Percentiles rank a stretch among this genome's conserved stretches.
Evolutionary conservation across 1,139 yeast genomes (phyloP).

Genomic region (Pichia sp.): DNA sequence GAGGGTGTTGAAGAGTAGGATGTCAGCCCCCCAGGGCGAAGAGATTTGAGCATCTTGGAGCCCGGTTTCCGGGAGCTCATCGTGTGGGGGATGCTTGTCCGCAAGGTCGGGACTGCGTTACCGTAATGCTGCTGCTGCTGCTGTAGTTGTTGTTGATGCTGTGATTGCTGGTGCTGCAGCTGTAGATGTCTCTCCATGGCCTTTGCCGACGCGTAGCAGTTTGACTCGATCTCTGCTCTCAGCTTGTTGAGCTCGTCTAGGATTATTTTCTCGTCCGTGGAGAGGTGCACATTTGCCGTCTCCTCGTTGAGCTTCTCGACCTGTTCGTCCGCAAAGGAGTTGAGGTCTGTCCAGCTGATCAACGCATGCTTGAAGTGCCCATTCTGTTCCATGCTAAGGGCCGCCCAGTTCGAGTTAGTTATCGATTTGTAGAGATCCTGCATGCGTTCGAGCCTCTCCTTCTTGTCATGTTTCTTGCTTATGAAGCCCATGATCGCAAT

Average conservation of each 20-base stretch:
- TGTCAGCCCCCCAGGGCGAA: conserved; percentile 24
- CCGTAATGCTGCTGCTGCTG: conserved; percentile 4
- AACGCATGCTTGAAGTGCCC: conserved; percentile 51
- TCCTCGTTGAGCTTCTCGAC: conserved; percentile 51
- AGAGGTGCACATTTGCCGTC: conserved; percentile 26
- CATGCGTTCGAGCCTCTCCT: conserved; percentile 50
- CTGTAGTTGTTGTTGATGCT: conserved; percentile 1
- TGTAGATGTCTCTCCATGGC: conserved; percentile 6
- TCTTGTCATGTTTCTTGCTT: conserved; percentile 44
- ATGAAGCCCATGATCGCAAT: conserved; percentile 31
- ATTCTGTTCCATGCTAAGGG: conserved; percentile 52
- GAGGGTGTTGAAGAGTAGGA: conserved; percentile 12
- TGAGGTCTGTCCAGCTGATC: conserved; percentile 68
- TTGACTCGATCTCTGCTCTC: conserved; percentile 48
- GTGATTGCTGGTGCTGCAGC: conserved; percentile 12
- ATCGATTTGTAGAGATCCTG: conserved; percentile 45
- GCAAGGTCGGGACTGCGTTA: conserved; percentile 27
- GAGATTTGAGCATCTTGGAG: conserved; percentile 28
- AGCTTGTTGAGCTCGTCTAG: conserved; percentile 45
- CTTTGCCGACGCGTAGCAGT: conserved; percentile 29
- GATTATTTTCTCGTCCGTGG: conserved; percentile 41
- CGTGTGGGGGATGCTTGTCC: conserved; percentile 28
- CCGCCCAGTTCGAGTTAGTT: conserved; percentile 17
- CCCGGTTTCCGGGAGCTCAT: conserved; percentile 25
- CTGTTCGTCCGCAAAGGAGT: conserved; percentile 54